Evolutionary conservation across 2,329 filamentous ascomycete species (phyloP).

Genomic region (Aspergillus proliferans): DNA sequence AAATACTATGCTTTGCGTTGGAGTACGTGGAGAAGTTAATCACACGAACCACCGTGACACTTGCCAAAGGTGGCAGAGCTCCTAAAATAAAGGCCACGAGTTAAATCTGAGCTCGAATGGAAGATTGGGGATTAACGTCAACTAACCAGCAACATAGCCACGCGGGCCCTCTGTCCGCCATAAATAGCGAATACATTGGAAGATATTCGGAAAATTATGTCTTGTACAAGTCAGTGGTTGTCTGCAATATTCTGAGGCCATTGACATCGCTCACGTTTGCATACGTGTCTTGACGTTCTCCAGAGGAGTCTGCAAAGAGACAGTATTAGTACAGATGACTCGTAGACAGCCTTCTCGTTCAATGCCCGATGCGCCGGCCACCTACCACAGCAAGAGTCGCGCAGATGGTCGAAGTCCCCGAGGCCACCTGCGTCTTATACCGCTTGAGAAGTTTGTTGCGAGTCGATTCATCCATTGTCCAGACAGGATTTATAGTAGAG

Average conservation of each 20-base stretch:
- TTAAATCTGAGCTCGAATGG: not conserved
- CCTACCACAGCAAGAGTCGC: constrained; percentile 42
- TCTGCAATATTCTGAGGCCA: constrained; percentile 4
- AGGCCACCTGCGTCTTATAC: constrained; percentile 43
- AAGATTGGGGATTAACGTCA: not conserved
- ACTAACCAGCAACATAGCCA: constrained; percentile 42
- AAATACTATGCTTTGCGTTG: constrained; percentile 36
- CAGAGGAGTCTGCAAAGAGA: constrained; percentile 34
- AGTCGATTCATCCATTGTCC: constrained; percentile 34
- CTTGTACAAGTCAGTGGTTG: constrained; percentile 17
- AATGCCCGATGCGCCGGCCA: constrained; percentile 4
- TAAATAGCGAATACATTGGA: constrained; percentile 39
- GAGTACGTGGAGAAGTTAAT: constrained; percentile 44
- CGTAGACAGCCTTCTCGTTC: not conserved
- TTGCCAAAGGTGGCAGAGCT: constrained; percentile 39
- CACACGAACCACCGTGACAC: constrained; percentile 41
- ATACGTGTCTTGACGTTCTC: constrained; percentile 46
- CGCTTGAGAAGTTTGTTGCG: constrained; percentile 40
- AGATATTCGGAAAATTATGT: constrained; percentile 40
- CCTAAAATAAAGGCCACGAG: constrained; percentile 19
- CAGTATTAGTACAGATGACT: not conserved
- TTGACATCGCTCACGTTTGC: constrained; percentile 38
- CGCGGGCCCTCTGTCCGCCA: constrained; percentile 43
- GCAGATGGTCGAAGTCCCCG: constrained; percentile 38
- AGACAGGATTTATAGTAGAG: constrained; percentile 24